Percentiles rank a stretch among this genome's conserved stretches.
phyloP scores from a whole-genome alignment of 345 rosid genomes.

The Physaria fendleri region DNA sequence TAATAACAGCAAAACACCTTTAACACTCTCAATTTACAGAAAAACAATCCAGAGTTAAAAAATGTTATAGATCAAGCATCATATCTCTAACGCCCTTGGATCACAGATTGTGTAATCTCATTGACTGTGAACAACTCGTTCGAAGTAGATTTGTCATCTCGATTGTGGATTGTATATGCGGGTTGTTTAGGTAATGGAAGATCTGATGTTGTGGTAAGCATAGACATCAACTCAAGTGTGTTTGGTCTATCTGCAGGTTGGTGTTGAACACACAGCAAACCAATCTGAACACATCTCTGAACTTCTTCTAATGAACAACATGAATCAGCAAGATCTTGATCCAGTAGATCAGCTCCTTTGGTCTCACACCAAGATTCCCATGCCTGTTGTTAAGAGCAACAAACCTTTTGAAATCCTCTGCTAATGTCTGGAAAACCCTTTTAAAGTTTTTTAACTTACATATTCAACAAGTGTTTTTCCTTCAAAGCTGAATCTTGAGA shows the following conservation, averaged over 20 bases:
- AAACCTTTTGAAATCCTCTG: not conserved
- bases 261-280: not conserved
- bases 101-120: not conserved
- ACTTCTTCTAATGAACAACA: not conserved
- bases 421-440: not conserved
- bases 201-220: not conserved
- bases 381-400: not conserved
- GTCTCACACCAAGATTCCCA: constrained; percentile 5
- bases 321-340: not conserved
- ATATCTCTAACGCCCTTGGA: not conserved
- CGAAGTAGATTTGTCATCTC: not conserved
- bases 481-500: constrained; percentile 18
- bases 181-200: not conserved
- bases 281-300: not conserved
- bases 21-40: too few species aligned
- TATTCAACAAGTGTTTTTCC: constrained; percentile 21
- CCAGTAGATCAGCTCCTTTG: not conserved
- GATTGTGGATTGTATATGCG: not conserved
- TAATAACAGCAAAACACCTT: too few species aligned
- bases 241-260: not conserved
- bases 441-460: not conserved
- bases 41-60: not conserved
- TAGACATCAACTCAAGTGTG: not conserved
- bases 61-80: not conserved
- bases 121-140: not conserved